Percentiles rank a stretch among this genome's conserved stretches.
These are phyloP conservation scores for Alternaria arbusti DNA, from an alignment of 2,329 filamentous ascomycete genomes.

Conservation along the genomic window DNA sequence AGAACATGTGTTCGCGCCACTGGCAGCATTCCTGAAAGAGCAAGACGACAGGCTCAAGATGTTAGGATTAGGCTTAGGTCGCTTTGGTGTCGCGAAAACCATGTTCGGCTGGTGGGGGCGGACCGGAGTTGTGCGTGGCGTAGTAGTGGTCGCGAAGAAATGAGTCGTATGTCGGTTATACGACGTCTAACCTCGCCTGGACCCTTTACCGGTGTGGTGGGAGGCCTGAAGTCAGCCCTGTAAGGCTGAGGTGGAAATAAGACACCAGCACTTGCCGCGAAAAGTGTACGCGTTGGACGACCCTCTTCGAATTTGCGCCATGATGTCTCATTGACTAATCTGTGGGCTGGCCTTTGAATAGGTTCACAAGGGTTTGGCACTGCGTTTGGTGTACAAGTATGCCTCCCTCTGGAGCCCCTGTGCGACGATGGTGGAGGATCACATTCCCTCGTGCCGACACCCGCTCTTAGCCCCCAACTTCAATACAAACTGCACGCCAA, in stretches of 20 bases:
- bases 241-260: neutral
- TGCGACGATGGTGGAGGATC: neutral
- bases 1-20: constrained; percentile 59
- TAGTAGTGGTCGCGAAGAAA: constrained; percentile 49
- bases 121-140: constrained; percentile 47
- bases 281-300: neutral
- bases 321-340: neutral
- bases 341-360: neutral
- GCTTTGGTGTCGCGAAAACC: constrained; percentile 40
- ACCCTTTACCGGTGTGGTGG: neutral
- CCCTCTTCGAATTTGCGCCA: neutral
- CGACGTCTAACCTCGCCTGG: neutral
- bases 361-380: neutral
- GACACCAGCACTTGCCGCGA: neutral
- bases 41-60: constrained; percentile 43
- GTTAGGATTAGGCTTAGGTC: constrained; percentile 49
- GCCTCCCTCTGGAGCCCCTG: neutral
- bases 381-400: neutral
- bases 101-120: constrained; percentile 54
- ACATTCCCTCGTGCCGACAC: neutral
- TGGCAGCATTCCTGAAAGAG: constrained; percentile 54
- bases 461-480: neutral
- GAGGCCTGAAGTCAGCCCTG: neutral
- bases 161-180: neutral
- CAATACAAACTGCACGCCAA: neutral